These are phyloP conservation scores for Penicilliopsis zonata DNA, from an alignment of 495 filamentous ascomycete species.

Conservation along the genomic window DNA sequence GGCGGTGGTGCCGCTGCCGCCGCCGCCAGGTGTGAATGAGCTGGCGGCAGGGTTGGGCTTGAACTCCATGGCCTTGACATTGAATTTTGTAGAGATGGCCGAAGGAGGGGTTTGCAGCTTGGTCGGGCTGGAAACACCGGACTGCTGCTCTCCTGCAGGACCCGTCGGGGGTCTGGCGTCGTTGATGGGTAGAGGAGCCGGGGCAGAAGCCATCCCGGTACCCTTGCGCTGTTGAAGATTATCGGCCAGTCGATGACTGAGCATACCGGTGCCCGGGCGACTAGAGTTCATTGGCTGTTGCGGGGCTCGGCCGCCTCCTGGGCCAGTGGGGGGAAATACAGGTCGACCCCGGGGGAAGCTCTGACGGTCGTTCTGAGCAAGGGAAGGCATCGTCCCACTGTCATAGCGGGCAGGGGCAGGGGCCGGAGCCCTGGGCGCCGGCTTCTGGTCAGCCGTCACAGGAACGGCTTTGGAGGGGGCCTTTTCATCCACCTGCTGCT, in stretches of 20 bases:
- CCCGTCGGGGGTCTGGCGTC: conserved; percentile 38
- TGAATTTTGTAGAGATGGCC: conserved; percentile 54
- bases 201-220: conserved; percentile 27
- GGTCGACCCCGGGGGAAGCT: conserved; percentile 30
- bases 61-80: conserved; percentile 75
- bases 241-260: conserved; percentile 41
- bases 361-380: conserved; percentile 30
- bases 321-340: conserved; percentile 33
- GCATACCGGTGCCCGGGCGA: conserved; percentile 33
- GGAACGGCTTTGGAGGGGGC: conserved; percentile 26
- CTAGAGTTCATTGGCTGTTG: conserved; percentile 30
- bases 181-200: conserved; percentile 43
- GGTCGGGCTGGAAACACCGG: conserved; percentile 28
- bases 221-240: conserved; percentile 47
- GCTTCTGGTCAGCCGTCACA: conserved; percentile 23
- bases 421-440: conserved; percentile 13
- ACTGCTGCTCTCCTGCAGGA: conserved; percentile 33
- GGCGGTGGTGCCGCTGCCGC: conserved; percentile 55
- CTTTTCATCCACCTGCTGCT: conserved; percentile 50
- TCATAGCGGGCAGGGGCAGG: conserved; percentile 17
- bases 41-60: conserved; percentile 67
- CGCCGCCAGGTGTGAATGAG: conserved; percentile 61
- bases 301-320: conserved; percentile 23
- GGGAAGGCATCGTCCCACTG: conserved; percentile 19
- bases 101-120: conserved; percentile 38